Evolutionary conservation across 1,139 yeast genomes (phyloP).

Genomic region (Taphrina flavorubra): DNA sequence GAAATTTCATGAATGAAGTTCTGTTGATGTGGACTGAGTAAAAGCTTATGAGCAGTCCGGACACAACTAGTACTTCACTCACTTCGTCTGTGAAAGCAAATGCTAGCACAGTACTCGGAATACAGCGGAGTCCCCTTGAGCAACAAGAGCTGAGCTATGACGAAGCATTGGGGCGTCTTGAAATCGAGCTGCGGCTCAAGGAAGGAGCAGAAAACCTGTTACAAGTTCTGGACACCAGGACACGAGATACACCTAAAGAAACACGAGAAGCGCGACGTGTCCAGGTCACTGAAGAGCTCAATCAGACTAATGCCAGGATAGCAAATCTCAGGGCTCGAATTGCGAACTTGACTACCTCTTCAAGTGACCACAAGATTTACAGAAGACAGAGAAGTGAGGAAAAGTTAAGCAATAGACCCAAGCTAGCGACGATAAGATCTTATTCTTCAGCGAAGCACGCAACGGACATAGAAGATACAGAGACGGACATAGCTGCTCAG

Average conservation of each 20-base stretch:
- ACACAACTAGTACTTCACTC: not conserved
- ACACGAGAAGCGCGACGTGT: slow-evolving; percentile 47
- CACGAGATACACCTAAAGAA: slow-evolving; percentile 48
- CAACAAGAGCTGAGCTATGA: slow-evolving; percentile 22
- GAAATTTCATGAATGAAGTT: not conserved
- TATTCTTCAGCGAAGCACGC: slow-evolving; percentile 11
- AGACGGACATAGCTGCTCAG: not conserved
- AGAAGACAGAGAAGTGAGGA: slow-evolving; percentile 34
- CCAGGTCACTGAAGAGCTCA: slow-evolving; percentile 53
- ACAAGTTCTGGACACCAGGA: slow-evolving; percentile 48
- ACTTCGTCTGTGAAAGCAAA: not conserved
- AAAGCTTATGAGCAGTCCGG: slow-evolving; percentile 9
- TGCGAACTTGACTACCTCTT: slow-evolving; percentile 45
- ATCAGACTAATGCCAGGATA: slow-evolving; percentile 53
- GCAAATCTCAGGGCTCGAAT: slow-evolving; percentile 50
- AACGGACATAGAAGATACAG: not conserved
- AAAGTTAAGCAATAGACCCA: slow-evolving; percentile 10
- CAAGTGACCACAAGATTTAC: not conserved
- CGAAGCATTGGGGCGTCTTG: slow-evolving; percentile 47
- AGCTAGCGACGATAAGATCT: slow-evolving; percentile 30
- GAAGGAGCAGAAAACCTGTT: slow-evolving; percentile 56
- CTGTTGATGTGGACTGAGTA: not conserved
- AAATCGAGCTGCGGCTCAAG: slow-evolving; percentile 54
- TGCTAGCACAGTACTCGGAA: not conserved
- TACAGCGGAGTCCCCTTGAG: not conserved